These are phyloP conservation scores for Teratosphaeria pseudoeucalypti DNA, from an alignment of 2,329 filamentous ascomycete genomes.

Conservation along the genomic window DNA sequence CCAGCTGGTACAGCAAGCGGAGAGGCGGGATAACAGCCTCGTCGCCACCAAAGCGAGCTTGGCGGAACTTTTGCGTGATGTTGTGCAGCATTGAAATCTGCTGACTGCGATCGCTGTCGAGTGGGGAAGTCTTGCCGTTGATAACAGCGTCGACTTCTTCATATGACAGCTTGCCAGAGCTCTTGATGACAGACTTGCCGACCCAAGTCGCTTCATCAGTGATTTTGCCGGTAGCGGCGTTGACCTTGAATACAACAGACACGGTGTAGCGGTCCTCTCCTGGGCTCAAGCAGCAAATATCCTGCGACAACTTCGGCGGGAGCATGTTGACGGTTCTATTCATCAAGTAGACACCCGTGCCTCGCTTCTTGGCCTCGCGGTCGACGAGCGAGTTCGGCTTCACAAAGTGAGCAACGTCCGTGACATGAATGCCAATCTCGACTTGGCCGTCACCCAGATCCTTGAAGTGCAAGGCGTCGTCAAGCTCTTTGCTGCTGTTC, in stretches of 20 bases:
- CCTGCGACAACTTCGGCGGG: conserved; percentile 71
- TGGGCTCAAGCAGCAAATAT: conserved; percentile 78
- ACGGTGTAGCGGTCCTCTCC: conserved; percentile 84
- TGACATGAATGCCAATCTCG: conserved; percentile 89
- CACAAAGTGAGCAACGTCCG: conserved; percentile 93
- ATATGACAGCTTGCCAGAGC: conserved; percentile 72
- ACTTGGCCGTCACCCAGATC: conserved; percentile 71
- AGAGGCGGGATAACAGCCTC: conserved; percentile 73
- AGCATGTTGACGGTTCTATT: conserved; percentile 83
- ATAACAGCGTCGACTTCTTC: conserved; percentile 78
- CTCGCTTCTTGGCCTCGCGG: conserved; percentile 94
- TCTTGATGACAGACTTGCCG: conserved; percentile 89
- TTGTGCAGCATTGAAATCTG: conserved; percentile 71
- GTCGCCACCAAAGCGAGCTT: conserved; percentile 66
- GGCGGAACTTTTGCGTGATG: conserved; percentile 81
- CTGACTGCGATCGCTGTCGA: conserved; percentile 57
- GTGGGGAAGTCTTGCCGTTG: conserved; percentile 46
- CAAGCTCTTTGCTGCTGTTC: conserved; percentile 75
- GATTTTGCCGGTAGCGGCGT: conserved; percentile 66
- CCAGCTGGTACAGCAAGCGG: conserved; percentile 81
- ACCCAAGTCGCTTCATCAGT: conserved; percentile 86
- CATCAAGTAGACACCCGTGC: conserved; percentile 88
- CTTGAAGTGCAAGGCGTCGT: conserved; percentile 89
- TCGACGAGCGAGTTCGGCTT: conserved; percentile 93
- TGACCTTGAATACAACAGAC: conserved; percentile 86